Evolutionary conservation across 2,329 filamentous ascomycete species (phyloP), one percentile per base, ranked within the genome.

Genomic region (Cercospora berteroae): DNA sequence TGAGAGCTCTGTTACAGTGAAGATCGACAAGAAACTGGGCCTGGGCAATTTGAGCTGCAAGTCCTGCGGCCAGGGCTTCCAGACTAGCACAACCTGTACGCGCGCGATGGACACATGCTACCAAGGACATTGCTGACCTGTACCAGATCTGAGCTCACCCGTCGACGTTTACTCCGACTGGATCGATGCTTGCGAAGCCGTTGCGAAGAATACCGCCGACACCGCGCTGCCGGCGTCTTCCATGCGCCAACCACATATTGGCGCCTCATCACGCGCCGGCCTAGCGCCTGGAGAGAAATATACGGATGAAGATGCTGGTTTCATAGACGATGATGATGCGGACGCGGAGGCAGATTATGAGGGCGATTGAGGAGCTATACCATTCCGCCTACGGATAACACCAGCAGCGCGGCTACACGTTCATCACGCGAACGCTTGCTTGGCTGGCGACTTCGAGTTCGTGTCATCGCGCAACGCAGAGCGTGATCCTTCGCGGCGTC

Each of bases 141-240:
- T 33, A 44, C n/a, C 69, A 96, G 93, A 96, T 79, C 88, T 98
- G 27, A 96, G 92, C 27, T 92, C 91, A 13, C 88, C 93, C 0
- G 93, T 99, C 57, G 95, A 99, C 78, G 94, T 99, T 7, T 99
- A 99, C 77, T 92, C 92, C 36, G 95, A 98, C 80, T 99, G 95
- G 95, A 92, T 99, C 70, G 95, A 99, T 81, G 95, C 95, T n/a
- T 91, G 89, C 77, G 90, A 92, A 76, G 84, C 87, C 5, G 89
- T 91, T 60, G 89, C 89, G 16, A 89, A 90, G 75, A 84, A 88
- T 18, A 81, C 79, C 13, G 79, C 77, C 25, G 67, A 39, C 20
- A 64, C 64, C 4, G 48, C 61, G 16, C 27, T 57, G n/a, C 67
- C 66, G n/a, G 50, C 65, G 20, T 61, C 64, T 48, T 67, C 59